Percentiles rank a stretch among this genome's conserved stretches.
phyloP scores from a whole-genome alignment of 495 filamentous ascomycete species.

The Aspergillus heteromorphus region DNA sequence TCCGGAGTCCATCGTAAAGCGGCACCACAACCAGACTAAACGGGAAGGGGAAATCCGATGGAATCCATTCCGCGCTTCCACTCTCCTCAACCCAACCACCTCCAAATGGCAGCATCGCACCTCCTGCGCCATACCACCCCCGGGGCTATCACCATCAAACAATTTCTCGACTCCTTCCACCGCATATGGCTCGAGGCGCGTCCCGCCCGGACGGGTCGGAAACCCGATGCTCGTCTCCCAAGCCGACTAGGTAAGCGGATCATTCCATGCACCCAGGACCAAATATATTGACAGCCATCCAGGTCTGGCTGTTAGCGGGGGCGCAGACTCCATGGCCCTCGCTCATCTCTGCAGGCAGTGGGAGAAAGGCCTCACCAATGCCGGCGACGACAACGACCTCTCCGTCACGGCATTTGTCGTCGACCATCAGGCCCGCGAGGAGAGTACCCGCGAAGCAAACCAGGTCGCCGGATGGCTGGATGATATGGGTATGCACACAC shows the following conservation, averaged over 20 bases:
- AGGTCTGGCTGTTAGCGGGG: conserved; percentile 88
- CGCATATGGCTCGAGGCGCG: conserved; percentile 43
- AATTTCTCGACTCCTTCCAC: conserved; percentile 50
- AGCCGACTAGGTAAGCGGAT: conserved; percentile 12
- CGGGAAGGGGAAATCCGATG: too few relatives aligned
- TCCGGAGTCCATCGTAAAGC: too few relatives aligned
- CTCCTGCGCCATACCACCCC: conserved; percentile 3
- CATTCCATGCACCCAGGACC: not conserved
- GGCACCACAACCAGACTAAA: too few relatives aligned
- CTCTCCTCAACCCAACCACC: conserved; percentile 12
- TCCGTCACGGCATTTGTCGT: conserved; percentile 64
- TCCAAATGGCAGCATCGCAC: conserved; percentile 13
- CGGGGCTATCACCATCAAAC: conserved; percentile 39
- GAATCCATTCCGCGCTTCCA: not conserved
- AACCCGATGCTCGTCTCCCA: conserved; percentile 12
- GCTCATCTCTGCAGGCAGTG: conserved; percentile 62
- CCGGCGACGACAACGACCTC: conserved; percentile 25
- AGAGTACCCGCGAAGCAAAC: conserved; percentile 62
- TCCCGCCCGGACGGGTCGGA: conserved; percentile 9
- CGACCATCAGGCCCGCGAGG: conserved; percentile 68
- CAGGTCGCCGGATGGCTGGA: conserved; percentile 51
- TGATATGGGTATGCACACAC: conserved; percentile 28
- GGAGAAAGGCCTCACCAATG: conserved; percentile 13
- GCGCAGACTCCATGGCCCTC: conserved; percentile 94
- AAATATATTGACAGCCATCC: not conserved